Conservation (phyloP, 345 rosid genomes). For the Xanthoceras sorbifolium region DNA sequence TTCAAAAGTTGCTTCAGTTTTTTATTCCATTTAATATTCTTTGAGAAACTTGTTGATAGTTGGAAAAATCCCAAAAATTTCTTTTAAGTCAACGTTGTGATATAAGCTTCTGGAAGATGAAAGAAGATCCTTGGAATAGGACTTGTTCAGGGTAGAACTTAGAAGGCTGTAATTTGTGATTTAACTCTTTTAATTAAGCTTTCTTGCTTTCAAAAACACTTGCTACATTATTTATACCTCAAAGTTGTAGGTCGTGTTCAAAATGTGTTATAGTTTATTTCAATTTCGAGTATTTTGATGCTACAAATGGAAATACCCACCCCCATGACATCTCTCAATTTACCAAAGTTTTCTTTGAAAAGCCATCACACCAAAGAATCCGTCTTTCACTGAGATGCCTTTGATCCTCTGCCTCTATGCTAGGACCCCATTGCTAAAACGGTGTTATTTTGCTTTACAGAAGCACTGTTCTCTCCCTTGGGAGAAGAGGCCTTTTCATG, state of each 20-base stretch:
- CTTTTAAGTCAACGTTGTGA: neutral
- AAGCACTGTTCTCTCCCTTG: neutral
- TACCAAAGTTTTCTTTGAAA: neutral
- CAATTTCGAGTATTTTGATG: neutral
- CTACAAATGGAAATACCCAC: neutral
- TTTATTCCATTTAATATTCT: neutral
- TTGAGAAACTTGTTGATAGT: neutral
- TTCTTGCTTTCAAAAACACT: neutral
- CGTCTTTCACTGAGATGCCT: neutral
- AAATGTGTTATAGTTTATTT: neutral
- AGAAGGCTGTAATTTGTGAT: too few species aligned
- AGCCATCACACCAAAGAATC: neutral
- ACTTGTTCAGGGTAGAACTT: neutral
- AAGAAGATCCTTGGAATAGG: neutral
- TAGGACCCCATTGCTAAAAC: neutral
- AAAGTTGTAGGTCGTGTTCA: neutral
- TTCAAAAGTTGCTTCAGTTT: neutral
- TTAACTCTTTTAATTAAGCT: neutral
- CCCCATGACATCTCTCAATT: neutral
- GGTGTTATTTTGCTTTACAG: neutral
- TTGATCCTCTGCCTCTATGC: neutral
- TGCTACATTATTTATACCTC: neutral
- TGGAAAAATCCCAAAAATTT: neutral
- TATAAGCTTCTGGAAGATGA: neutral
- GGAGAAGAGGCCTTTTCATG: neutral